These are phyloP conservation scores for Schwanniomyces polymorphus DNA, from an alignment of 805 yeast species.

Conservation along the genomic window DNA sequence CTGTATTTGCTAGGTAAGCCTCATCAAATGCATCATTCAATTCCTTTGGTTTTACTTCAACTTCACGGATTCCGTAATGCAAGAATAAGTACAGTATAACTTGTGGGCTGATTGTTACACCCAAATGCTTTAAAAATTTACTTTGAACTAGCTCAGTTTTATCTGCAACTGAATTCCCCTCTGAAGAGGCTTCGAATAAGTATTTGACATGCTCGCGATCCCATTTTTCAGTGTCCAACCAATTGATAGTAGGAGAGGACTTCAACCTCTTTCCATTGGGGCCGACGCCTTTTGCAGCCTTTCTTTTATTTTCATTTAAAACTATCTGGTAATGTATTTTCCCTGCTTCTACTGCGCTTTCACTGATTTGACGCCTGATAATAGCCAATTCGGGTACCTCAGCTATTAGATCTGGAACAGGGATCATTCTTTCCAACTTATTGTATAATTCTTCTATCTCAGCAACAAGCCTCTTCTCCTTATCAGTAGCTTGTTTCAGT, in stretches of 20 bases:
- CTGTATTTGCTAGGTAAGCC: constrained; percentile 11
- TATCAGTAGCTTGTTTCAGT: constrained; percentile 8
- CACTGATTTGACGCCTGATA: constrained; percentile 26
- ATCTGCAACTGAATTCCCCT: constrained; percentile 6
- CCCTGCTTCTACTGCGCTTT: constrained; percentile 33
- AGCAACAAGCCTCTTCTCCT: constrained; percentile 11
- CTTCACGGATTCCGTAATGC: constrained; percentile 17
- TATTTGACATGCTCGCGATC: constrained; percentile 14
- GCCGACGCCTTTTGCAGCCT: not conserved
- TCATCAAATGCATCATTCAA: constrained; percentile 12
- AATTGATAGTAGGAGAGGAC: not conserved
- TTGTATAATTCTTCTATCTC: constrained; percentile 13
- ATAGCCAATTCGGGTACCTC: constrained; percentile 22
- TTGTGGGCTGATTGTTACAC: constrained; percentile 7
- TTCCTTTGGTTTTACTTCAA: constrained; percentile 3
- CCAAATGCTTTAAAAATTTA: constrained; percentile 9
- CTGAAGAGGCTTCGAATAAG: constrained; percentile 7
- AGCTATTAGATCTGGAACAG: constrained; percentile 18
- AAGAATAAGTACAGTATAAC: constrained; percentile 14
- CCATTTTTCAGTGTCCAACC: constrained; percentile 14
- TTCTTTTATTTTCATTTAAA: constrained; percentile 2
- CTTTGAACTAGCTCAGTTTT: constrained; percentile 9
- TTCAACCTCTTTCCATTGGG: not conserved
- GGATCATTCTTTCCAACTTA: constrained; percentile 20
- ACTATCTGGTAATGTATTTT: constrained; percentile 16